phyloP scores from a whole-genome alignment of 768 basidiomycete species.

The Mycena chlorophos region DNA sequence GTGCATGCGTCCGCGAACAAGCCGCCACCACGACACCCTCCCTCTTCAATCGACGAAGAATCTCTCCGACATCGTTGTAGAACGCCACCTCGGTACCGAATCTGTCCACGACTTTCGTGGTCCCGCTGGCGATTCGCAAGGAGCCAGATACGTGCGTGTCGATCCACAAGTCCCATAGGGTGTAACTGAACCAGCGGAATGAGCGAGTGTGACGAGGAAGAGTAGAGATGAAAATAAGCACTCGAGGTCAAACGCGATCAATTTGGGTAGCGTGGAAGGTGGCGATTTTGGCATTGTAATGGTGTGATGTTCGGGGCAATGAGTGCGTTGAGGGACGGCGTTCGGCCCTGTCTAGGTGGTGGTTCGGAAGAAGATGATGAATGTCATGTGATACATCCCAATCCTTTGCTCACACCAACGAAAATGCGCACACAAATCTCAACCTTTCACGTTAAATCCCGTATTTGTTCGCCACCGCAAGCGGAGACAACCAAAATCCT shows the following conservation, averaged over 20 bases:
- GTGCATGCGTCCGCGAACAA: conserved; percentile 71
- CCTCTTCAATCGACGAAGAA: conserved; percentile 58
- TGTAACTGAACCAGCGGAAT: conserved; percentile 53
- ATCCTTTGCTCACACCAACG: too few species aligned
- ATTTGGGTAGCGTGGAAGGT: conserved; percentile 46
- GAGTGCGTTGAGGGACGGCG: too few species aligned
- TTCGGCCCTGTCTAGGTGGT: too few species aligned
- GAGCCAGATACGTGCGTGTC: conserved; percentile 74
- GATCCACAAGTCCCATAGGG: conserved; percentile 86
- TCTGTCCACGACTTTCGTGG: conserved; percentile 54
- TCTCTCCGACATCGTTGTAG: conserved; percentile 74
- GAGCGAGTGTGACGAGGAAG: conserved; percentile 6
- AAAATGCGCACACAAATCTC: too few species aligned
- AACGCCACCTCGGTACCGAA: conserved; percentile 53
- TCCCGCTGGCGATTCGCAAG: conserved; percentile 47
- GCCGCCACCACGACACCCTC: conserved; percentile 61
- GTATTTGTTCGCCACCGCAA: too few species aligned
- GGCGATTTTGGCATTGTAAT: too few species aligned
- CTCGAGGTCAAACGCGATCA: conserved; percentile 84
- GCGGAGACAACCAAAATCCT: too few species aligned
- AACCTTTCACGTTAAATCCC: too few species aligned
- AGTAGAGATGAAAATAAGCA: conserved; percentile 30
- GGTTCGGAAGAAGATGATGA: too few species aligned
- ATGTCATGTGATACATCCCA: too few species aligned
- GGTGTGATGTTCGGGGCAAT: too few species aligned